Evolutionary conservation across 176 grass and related monocot species (phyloP).

Genomic region (Carex scoparia): DNA sequence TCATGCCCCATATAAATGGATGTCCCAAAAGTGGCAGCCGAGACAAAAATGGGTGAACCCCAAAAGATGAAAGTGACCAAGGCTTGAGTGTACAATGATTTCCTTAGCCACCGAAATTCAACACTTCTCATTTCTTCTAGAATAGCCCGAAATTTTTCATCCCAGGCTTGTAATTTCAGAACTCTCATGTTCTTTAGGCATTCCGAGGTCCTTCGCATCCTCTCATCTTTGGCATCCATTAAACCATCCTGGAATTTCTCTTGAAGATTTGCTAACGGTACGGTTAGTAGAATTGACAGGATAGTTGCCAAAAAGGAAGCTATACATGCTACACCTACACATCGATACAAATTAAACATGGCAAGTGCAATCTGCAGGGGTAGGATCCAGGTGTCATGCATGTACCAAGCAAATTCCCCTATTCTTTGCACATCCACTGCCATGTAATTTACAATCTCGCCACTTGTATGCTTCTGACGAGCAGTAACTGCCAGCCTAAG

Average conservation of each 20-base stretch:
- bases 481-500: slow-evolving; percentile 72
- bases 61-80: slow-evolving; percentile 97
- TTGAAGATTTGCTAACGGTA: slow-evolving; percentile 89
- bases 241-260: slow-evolving; percentile 90
- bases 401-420: slow-evolving; percentile 96
- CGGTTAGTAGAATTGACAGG: slow-evolving; percentile 68
- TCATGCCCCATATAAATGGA: slow-evolving; percentile 80
- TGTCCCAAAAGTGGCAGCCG: slow-evolving; percentile 81
- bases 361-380: slow-evolving; percentile 94
- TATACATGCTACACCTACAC: slow-evolving; percentile 61
- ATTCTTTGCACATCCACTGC: slow-evolving; percentile 96
- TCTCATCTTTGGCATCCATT: slow-evolving; percentile 93
- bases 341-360: slow-evolving; percentile 85
- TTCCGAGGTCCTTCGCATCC: slow-evolving; percentile 95
- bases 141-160: slow-evolving; percentile 64
- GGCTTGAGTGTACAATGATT: slow-evolving; percentile 80
- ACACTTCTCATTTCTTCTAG: slow-evolving; percentile 90
- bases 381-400: slow-evolving; percentile 98
- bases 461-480: slow-evolving; percentile 77
- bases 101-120: slow-evolving; percentile 78
- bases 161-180: slow-evolving; percentile 90
- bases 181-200: slow-evolving; percentile 93
- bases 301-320: slow-evolving; percentile 67
- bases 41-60: slow-evolving; percentile 93
- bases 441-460: slow-evolving; percentile 99